These are phyloP conservation scores for Hypoxylon sp. DNA, from an alignment of 2,329 filamentous ascomycete species.

Conservation along the genomic window DNA sequence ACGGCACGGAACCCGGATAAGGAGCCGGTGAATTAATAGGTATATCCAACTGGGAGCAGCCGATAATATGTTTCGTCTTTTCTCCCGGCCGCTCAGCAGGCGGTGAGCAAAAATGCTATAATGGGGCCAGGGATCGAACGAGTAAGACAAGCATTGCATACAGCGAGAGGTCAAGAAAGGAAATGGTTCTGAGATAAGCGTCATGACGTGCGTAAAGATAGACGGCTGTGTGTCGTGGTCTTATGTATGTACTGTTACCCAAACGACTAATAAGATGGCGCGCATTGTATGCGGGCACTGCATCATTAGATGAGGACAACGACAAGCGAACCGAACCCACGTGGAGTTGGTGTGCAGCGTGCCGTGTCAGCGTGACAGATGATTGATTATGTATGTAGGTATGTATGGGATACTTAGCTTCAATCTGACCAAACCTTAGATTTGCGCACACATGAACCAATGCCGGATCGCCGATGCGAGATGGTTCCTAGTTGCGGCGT, in stretches of 20 bases:
- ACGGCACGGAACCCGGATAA: conserved; percentile 45
- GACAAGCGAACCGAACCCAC: conserved; percentile 37
- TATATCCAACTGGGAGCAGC: conserved; percentile 22
- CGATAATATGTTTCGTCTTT: conserved; percentile 33
- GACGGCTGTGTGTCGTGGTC: conserved; percentile 24
- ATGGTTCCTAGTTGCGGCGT: conserved; percentile 39
- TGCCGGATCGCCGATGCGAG: conserved; percentile 43
- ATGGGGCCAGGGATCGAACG: conserved; percentile 38
- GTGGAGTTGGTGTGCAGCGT: conserved; percentile 34
- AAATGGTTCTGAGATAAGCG: conserved; percentile 45
- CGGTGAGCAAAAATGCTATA: conserved; percentile 39
- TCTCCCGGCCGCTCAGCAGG: conserved; percentile 38
- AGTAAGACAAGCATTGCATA: conserved; percentile 44
- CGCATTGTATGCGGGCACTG: conserved; percentile 19
- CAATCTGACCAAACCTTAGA: conserved; percentile 41
- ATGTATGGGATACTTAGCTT: conserved; percentile 28
- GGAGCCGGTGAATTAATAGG: conserved; percentile 44
- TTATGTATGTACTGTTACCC: conserved; percentile 33
- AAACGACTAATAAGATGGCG: conserved; percentile 20
- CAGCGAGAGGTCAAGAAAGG: conserved; percentile 40
- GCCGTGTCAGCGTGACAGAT: conserved; percentile 31
- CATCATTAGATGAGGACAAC: conserved; percentile 21
- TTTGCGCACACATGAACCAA: conserved; percentile 34
- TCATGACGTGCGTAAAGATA: conserved; percentile 38
- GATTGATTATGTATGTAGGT: conserved; percentile 29